Evolutionary conservation across 1,284 basidiomycete genomes (phyloP).

Genomic region (Leccinum fallax): DNA sequence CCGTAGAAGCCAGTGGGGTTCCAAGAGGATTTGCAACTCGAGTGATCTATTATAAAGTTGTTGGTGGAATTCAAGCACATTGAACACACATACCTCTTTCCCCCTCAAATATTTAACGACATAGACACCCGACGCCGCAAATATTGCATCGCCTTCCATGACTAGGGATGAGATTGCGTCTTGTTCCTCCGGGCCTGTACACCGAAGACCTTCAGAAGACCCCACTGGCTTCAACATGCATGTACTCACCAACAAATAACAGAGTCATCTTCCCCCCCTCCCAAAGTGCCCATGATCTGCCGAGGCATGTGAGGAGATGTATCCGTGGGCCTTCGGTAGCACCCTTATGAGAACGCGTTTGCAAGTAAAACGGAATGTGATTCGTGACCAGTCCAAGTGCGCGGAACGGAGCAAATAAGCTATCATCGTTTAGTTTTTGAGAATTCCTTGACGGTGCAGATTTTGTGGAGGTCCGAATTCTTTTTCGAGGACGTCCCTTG

Average conservation of each 20-base stretch:
- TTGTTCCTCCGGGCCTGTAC: slow-evolving; percentile 75
- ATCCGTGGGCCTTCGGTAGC: slow-evolving; percentile 81
- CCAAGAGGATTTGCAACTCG: slow-evolving; percentile 66
- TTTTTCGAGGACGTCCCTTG: slow-evolving; percentile 29
- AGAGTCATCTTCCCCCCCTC: slow-evolving; percentile 92
- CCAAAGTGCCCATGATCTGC: slow-evolving; percentile 95
- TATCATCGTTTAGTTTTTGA: slow-evolving; percentile 32
- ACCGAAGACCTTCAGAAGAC: slow-evolving; percentile 4
- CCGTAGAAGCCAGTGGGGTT: slow-evolving; percentile 58
- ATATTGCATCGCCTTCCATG: slow-evolving; percentile 87
- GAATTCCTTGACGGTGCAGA: slow-evolving; percentile 1
- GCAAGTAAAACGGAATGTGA: slow-evolving; percentile 87
- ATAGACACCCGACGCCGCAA: slow-evolving; percentile 72
- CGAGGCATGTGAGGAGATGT: slow-evolving; percentile 87
- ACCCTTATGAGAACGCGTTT: slow-evolving; percentile 86
- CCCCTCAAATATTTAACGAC: slow-evolving; percentile 85
- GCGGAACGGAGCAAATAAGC: slow-evolving; percentile 93
- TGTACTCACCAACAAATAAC: slow-evolving; percentile 84
- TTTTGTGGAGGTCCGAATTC: slow-evolving; percentile 16
- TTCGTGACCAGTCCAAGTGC: slow-evolving; percentile 94
- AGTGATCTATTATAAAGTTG: slow-evolving; percentile 38
- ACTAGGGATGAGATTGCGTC: slow-evolving; percentile 76
- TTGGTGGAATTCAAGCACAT: slow-evolving; percentile 6
- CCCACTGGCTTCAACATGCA: not conserved
- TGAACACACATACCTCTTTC: slow-evolving; percentile 64